Percentiles rank a stretch among this genome's conserved stretches.
phyloP scores from a whole-genome alignment of 768 basidiomycete genomes.

The Termitomyces sp. region DNA sequence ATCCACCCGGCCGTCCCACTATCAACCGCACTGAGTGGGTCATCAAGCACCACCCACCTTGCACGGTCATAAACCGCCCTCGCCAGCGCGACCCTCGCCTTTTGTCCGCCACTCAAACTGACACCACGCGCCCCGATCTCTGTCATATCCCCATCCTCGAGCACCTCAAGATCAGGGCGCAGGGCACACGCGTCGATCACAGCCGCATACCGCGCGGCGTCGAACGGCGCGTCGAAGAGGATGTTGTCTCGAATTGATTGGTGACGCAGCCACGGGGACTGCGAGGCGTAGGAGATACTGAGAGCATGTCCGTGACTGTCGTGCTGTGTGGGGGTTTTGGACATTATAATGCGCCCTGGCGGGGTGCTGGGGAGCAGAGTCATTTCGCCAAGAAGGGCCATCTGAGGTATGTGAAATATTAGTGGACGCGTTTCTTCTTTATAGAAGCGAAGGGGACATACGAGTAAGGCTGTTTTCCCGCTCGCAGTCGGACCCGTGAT shows the following conservation, averaged over 20 bases:
- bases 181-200: constrained; percentile 87
- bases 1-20: constrained; percentile 21
- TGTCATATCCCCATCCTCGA: constrained; percentile 84
- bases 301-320: constrained; percentile 59
- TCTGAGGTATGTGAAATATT: constrained; percentile 25
- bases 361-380: constrained; percentile 29
- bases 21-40: constrained; percentile 79
- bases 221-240: constrained; percentile 66
- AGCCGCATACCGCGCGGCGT: constrained; percentile 65
- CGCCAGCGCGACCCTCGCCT: constrained; percentile 77
- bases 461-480: constrained; percentile 77
- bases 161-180: constrained; percentile 68
- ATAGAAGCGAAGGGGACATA: constrained; percentile 21
- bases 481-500: constrained; percentile 77
- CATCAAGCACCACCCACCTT: constrained; percentile 70
- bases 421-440: not conserved
- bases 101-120: constrained; percentile 77
- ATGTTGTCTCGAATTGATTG: constrained; percentile 80
- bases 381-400: constrained; percentile 72
- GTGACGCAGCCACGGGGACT: constrained; percentile 65
- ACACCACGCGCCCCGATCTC: constrained; percentile 82
- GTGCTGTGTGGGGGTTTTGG: constrained; percentile 54
- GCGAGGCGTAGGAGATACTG: constrained; percentile 65
- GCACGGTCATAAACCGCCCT: constrained; percentile 75
- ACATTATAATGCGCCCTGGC: constrained; percentile 50